Evolutionary conservation across 192 early-diverging fungal species (phyloP), one percentile per base, ranked within the genome.

Genomic region (Coemansia sp.): DNA sequence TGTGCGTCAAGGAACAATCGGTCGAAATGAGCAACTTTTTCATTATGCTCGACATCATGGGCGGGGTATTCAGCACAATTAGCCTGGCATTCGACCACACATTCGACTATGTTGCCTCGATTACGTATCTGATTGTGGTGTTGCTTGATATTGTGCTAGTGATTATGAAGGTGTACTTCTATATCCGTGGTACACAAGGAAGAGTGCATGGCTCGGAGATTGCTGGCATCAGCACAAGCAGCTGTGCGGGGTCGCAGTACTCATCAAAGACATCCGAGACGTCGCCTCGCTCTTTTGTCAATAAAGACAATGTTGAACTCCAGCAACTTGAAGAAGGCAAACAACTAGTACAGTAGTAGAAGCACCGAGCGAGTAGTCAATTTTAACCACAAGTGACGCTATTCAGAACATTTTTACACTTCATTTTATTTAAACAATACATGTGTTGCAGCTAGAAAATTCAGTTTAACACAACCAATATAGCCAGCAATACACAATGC

Each of bases 1-100:
- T 75, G 50, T 74, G 67, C 49, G n/a, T 81, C 61, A 75, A 75
- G 68, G 65, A 75, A 19, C 61, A 65, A 46, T 72, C 65, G 10
- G 73, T 81, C 46, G 78, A 81, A 49, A 81, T 81, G 78, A 65
- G 65, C 65, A 81, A 74, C 61, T 62, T 81, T 8, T 81, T 81
- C 31, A 59, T 81, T 1, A 54, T 65, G 60, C 59, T 81, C 4
- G 78, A 81, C 37, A 75, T 68, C 21, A 4, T 62, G 49, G 73
- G 78, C 22, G 78, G 78, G 2, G 62, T 72, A 11, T 81, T 81
- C 40, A 75, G 72, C 60, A 81, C 78, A 1, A 65, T 81, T 23
- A 81, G 78, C 34, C 58, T 81, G 40, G 78, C 68, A 0, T 81
- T 81, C 20, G 78, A 75, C 62, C 69, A 72, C 15, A 63, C 68